Evolutionary conservation across 2,329 filamentous ascomycete genomes (phyloP), one percentile per base, ranked within the genome.

Genomic region (Botryotinia narcissicola): DNA sequence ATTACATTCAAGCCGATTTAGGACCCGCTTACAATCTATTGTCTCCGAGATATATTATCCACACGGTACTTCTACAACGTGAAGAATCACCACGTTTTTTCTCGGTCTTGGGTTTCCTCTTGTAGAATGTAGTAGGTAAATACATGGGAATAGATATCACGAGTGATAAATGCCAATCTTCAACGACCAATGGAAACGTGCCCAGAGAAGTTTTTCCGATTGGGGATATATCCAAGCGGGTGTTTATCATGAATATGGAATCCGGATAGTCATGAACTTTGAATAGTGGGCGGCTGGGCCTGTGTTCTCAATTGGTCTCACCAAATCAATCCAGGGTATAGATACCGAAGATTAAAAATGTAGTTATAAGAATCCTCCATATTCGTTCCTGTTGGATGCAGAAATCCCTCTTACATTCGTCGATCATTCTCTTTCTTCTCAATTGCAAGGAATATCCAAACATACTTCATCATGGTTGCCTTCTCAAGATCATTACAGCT

Each of bases 381-480:
- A 10, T 22, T 18, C 35, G 20, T 51, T 40, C 14, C 18, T 32
- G 9, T 40, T 16, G 42, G 29, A 7, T 44, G 1, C 32, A 16
- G 48, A 68, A 57, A 1, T n/a, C 16, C 8, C 42, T 18, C 4
- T 14, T 32, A 16, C 35, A 22, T 10, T 57, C 35, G 18, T 40
- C 32, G 4, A 51, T 64, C 59, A 6, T 40, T 71, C 42, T 40
- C 25, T 22, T 48, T 40, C 20, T 51, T 35, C n/a, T 37, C 10
- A 48, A 4, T 3, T 29, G 32, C 44, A 6, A 71, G 32, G 25
- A 12, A 57, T 20, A 12, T 20, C 46, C 59, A 22, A 8, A n/a
- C 16, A 59, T 37, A 62, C 25, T 63, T 66, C 72, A 76, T 40
- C 64, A 78, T 77, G 75, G 73, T 74, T 70, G 57, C 75, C 68